Evolutionary conservation across 352 stramenopile species (phyloP).

Genomic region (Phytophthora meadii): DNA sequence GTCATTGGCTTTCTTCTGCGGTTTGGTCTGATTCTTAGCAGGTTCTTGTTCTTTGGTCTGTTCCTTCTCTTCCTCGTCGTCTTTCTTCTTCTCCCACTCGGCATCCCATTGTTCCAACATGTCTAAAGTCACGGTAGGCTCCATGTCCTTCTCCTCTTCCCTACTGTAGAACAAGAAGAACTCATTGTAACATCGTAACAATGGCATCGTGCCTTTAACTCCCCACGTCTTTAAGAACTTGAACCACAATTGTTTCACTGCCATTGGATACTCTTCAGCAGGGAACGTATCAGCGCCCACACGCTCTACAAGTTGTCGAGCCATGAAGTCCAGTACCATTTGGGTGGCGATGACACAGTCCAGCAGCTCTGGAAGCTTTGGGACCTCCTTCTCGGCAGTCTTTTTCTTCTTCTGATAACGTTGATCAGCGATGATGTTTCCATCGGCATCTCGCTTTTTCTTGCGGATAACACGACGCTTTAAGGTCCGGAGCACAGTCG

Average conservation of each 20-base stretch:
- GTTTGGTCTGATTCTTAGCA: not conserved
- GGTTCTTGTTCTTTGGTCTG: conserved; percentile 4
- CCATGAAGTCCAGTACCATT: conserved; percentile 63
- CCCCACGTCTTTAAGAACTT: conserved; percentile 72
- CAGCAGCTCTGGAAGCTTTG: conserved; percentile 44
- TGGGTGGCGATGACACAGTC: conserved; percentile 74
- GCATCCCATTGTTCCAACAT: conserved; percentile 80
- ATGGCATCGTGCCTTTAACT: conserved; percentile 56
- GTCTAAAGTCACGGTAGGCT: conserved; percentile 59
- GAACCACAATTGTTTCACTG: conserved; percentile 75
- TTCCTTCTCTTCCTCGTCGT: conserved; percentile 3
- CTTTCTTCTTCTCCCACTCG: conserved; percentile 42
- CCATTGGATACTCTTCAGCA: conserved; percentile 47
- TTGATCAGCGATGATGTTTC: conserved; percentile 2
- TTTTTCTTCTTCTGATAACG: conserved; percentile 5
- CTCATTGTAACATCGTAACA: conserved; percentile 80
- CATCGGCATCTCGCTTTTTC: conserved; percentile 27
- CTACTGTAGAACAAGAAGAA: conserved; percentile 50
- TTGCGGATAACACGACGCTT: conserved; percentile 48
- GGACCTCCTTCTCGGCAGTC: conserved; percentile 8
- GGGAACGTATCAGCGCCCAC: conserved; percentile 48
- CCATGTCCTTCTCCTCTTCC: conserved; percentile 50
- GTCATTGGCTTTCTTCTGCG: not conserved
- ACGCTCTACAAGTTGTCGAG: conserved; percentile 46
- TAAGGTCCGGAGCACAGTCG: conserved; percentile 39